Base-by-base conservation (phyloP, 192 early-diverging fungal genomes). In the Podila verticillata region DNA sequence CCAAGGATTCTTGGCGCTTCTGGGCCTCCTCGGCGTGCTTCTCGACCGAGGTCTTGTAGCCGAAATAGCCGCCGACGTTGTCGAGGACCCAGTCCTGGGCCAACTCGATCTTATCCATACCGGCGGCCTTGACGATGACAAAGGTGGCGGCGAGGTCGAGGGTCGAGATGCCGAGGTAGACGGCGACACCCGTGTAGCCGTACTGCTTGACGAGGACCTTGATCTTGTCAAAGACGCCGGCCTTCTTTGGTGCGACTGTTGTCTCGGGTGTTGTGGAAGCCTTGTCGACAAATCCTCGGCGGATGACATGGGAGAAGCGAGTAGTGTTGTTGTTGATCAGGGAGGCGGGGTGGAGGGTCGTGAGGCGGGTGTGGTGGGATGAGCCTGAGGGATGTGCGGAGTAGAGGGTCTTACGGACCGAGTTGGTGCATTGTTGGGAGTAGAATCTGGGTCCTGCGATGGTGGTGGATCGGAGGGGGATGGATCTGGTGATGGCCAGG, bases 141-240 rank as follows among this genome's bases (percentile, higher is more conserved):
- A 90, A 85, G 0, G 89, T 90, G 0, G 80, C 59, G 1, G 84
- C 79, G 26, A 90, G 73, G 62, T 90, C 87, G 7, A 90, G 26
- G 24, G 56, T 70, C 3, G 84, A 84, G 36, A 90, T 73, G 5
- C 70, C 57, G 4, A 84, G 32, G 64, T 90, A 90, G n/a, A 90
- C 84, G 17, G 66, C 83, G 2, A 88, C 57, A 28, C 85, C 87
- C 3, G 84, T 82, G 26, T 64, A 61, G 7, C 89, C 89, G 65
- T 90, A 90, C 48, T 88, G 75, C 10, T 81, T 85, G 64, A 85
- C 74, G 56, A 89, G 68, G 13, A 51, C 5, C 66, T 86, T 89
- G 35, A 86, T 63, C 70, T 81, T 81, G 78, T 81, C 78, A 63
- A 81, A 68, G 36, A 81, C 24, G 5, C 78, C 67, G 0, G 57